A percentile compares a stretch with the other conserved stretches of the same genome.
Conservation (phyloP, 495 filamentous ascomycete genomes). For the Tuber microsphaerosporum region DNA sequence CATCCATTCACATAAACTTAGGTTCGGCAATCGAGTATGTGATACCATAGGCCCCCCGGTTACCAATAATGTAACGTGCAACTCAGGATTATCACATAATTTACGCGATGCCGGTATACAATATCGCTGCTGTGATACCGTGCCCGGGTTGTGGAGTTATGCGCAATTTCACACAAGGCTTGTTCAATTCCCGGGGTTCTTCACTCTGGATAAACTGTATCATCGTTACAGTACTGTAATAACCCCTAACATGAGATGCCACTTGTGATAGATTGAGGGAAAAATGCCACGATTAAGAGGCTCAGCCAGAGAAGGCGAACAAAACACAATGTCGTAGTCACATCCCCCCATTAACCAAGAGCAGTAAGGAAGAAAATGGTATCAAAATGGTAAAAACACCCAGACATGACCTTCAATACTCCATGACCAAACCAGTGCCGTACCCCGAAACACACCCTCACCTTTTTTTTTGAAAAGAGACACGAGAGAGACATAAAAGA, state of each 20-base stretch:
- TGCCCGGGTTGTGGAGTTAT: not conserved
- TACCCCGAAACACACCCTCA: not conserved
- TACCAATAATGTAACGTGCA: not conserved
- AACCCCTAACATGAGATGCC: not conserved
- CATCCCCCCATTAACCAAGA: not conserved
- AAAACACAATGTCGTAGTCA: not conserved
- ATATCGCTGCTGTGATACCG: not conserved
- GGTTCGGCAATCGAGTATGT: no score
- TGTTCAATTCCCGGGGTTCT: not conserved
- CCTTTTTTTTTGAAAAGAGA: not conserved
- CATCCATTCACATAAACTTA: not conserved
- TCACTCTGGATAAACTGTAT: not conserved
- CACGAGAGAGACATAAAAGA: not conserved
- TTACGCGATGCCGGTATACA: not conserved
- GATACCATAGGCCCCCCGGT: not conserved
- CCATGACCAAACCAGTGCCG: not conserved
- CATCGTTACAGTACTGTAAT: not conserved
- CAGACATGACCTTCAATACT: constrained; percentile 1
- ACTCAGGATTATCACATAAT: not conserved
- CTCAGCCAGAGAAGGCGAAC: not conserved
- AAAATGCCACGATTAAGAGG: not conserved
- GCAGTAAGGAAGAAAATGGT: not conserved
- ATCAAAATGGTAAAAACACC: not conserved
- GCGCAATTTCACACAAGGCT: not conserved
- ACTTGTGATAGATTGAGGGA: not conserved